These are phyloP conservation scores for Tetracladium setigerum DNA, from an alignment of 495 filamentous ascomycete genomes.

Conservation along the genomic window DNA sequence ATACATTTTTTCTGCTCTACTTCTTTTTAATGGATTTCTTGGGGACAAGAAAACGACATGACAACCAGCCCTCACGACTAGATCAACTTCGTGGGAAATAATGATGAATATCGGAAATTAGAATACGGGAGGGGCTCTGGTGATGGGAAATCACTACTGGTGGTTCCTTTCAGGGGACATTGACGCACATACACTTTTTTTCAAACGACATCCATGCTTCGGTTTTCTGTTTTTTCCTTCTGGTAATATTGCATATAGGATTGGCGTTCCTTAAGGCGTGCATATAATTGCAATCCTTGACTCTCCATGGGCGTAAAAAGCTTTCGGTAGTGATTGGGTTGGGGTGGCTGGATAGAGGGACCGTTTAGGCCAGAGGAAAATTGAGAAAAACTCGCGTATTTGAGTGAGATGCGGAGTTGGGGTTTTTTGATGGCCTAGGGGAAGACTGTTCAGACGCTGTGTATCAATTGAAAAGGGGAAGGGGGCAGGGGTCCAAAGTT, in stretches of 20 bases:
- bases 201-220: constrained; percentile 12
- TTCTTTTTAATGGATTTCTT: constrained; percentile 14
- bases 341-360: too few species aligned
- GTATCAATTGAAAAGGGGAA: constrained; percentile 18
- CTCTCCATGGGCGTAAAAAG: too few species aligned
- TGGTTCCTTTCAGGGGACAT: constrained; percentile 13
- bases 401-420: too few species aligned
- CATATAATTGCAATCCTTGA: constrained; percentile 19
- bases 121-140: constrained; percentile 15
- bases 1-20: constrained; percentile 16
- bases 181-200: constrained; percentile 18
- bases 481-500: neutral
- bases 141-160: constrained; percentile 4
- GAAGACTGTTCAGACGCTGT: constrained; percentile 8
- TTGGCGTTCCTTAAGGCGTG: constrained; percentile 16
- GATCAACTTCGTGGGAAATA: constrained; percentile 13
- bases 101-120: constrained; percentile 20
- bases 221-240: constrained; percentile 16
- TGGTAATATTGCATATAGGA: constrained; percentile 24
- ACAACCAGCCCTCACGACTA: constrained; percentile 1
- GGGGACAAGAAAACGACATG: constrained; percentile 1
- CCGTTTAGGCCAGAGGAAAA: too few species aligned
- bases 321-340: too few species aligned
- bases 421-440: too few species aligned
- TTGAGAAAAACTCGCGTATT: too few species aligned